A percentile compares a stretch with the other conserved stretches of the same genome.
Conservation (phyloP, 2,329 filamentous ascomycete species). For the Harringtonia aguacate region DNA sequence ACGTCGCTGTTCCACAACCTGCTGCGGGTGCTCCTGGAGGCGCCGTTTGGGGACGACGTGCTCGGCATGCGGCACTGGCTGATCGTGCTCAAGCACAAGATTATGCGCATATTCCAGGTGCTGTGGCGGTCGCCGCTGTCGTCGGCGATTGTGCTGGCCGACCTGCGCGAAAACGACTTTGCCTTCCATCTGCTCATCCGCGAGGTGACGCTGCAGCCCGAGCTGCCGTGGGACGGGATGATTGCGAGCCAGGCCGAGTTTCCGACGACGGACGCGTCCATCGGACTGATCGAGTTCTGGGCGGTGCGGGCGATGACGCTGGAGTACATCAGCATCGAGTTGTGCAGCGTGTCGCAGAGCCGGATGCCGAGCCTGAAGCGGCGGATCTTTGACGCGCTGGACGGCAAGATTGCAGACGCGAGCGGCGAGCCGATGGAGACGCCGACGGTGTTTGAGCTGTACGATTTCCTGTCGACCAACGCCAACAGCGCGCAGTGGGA, state of each 20-base stretch:
- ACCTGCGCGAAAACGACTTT: constrained; percentile 71
- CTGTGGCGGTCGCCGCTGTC: constrained; percentile 81
- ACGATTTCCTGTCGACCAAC: constrained; percentile 66
- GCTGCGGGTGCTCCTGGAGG: constrained; percentile 57
- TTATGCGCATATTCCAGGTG: constrained; percentile 63
- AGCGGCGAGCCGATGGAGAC: constrained; percentile 56
- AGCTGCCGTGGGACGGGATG: constrained; percentile 63
- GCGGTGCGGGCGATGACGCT: constrained; percentile 65
- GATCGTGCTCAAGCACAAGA: constrained; percentile 55
- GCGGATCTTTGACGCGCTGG: constrained; percentile 60
- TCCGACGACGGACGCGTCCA: constrained; percentile 54
- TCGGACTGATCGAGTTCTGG: constrained; percentile 67
- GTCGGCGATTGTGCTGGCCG: constrained; percentile 59
- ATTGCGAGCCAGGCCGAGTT: constrained; percentile 53
- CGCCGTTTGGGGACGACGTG: constrained; percentile 52
- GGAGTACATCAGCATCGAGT: constrained; percentile 77
- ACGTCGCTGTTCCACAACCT: constrained; percentile 78
- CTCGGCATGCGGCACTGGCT: constrained; percentile 55
- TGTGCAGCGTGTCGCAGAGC: constrained; percentile 65
- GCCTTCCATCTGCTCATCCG: constrained; percentile 66
- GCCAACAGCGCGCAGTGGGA: constrained; percentile 39
- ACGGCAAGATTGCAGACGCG: constrained; percentile 61
- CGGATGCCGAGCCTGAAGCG: constrained; percentile 60
- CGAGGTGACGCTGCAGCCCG: constrained; percentile 59
- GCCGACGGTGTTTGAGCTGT: constrained; percentile 78